phyloP scores from a whole-genome alignment of 1,139 yeast species.

The Saccharomycopsis phalli region DNA sequence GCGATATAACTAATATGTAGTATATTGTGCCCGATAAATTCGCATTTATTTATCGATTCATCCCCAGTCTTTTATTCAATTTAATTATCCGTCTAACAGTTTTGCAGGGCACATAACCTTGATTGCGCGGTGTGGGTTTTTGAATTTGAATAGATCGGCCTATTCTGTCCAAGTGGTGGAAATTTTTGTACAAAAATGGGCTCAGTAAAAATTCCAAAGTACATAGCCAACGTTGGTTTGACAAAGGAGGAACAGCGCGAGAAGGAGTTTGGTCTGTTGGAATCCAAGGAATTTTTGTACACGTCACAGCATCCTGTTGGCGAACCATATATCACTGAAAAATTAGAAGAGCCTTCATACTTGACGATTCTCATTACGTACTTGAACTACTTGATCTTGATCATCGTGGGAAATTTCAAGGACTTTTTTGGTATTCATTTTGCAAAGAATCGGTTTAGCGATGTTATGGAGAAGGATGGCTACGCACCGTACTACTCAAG shows the following conservation, averaged over 20 bases:
- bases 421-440: constrained; percentile 80
- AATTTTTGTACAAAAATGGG: not conserved
- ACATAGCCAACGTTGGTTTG: constrained; percentile 13
- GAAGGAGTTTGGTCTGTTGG: constrained; percentile 40
- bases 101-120: too few species aligned
- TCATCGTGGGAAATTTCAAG: constrained; percentile 80
- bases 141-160: too few species aligned
- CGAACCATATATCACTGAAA: constrained; percentile 22
- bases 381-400: constrained; percentile 70
- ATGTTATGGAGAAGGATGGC: constrained; percentile 74
- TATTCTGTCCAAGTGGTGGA: too few species aligned
- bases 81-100: too few species aligned
- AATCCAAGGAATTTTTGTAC: constrained; percentile 39
- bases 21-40: too few species aligned
- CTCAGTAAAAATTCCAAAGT: constrained; percentile 11
- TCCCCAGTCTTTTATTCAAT: too few species aligned
- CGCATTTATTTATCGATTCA: too few species aligned
- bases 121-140: too few species aligned
- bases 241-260: constrained; percentile 20
- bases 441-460: constrained; percentile 52
- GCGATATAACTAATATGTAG: too few species aligned
- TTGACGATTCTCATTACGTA: constrained; percentile 73
- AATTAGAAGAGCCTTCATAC: constrained; percentile 78
- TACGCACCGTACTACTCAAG: constrained; percentile 95
- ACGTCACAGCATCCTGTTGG: constrained; percentile 29